Percentiles rank a stretch among this genome's conserved stretches.
phyloP scores from a whole-genome alignment of 768 basidiomycete species.

The Boletus eberwhitei region DNA sequence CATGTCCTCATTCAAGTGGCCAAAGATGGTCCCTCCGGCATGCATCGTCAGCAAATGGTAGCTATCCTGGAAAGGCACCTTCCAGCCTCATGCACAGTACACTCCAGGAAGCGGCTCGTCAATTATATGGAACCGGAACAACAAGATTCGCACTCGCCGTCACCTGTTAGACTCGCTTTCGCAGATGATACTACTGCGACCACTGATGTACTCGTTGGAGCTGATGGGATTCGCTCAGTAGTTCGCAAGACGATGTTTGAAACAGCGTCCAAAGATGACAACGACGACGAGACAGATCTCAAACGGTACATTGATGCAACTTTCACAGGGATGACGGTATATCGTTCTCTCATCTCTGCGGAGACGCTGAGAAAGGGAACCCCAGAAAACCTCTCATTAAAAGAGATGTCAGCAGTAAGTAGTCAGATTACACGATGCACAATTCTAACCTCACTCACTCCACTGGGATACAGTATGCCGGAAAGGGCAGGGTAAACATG shows the following conservation, averaged over 20 bases:
- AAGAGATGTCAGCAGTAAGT: constrained; percentile 21
- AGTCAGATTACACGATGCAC: neutral
- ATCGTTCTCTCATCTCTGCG: constrained; percentile 37
- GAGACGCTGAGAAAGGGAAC: constrained; percentile 26
- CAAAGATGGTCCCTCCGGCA: constrained; percentile 7
- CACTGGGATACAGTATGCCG: constrained; percentile 7
- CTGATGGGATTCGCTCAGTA: constrained; percentile 40
- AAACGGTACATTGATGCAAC: constrained; percentile 25
- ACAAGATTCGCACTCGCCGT: constrained; percentile 28
- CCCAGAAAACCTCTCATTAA: constrained; percentile 25
- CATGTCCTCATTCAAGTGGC: neutral
- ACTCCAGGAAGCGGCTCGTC: constrained; percentile 20
- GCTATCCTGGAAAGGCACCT: constrained; percentile 15
- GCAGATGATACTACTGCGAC: constrained; percentile 18
- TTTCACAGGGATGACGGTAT: constrained; percentile 41
- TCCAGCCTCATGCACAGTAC: constrained; percentile 16
- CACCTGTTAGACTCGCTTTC: constrained; percentile 8
- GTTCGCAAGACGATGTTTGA: constrained; percentile 27
- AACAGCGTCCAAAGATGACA: constrained; percentile 1
- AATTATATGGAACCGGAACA: constrained; percentile 7
- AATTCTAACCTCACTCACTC: constrained; percentile 5
- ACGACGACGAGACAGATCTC: neutral
- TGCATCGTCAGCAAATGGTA: constrained; percentile 26
- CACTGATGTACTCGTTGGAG: constrained; percentile 44
- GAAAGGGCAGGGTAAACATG: constrained; percentile 6